Evolutionary conservation across 1,284 basidiomycete species (phyloP).

Genomic region (Neonothopanus nambi): DNA sequence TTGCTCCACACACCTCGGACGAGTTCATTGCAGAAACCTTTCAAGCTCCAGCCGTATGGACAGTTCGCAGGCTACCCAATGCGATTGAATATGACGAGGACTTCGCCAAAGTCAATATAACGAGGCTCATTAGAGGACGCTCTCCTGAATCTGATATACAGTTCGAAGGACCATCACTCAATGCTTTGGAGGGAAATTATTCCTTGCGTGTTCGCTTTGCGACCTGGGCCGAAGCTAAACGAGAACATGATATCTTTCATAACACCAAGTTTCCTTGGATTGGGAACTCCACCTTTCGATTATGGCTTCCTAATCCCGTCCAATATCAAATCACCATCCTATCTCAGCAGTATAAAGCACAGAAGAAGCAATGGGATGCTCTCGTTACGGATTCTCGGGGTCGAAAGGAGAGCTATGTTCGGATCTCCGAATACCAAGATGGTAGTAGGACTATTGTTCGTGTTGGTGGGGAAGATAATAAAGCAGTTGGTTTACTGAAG

Average conservation of each 20-base stretch:
- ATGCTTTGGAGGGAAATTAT: conserved; percentile 27
- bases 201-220: conserved; percentile 41
- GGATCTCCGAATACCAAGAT: conserved; percentile 3
- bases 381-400: conserved; percentile 27
- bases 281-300: conserved; percentile 31
- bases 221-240: conserved; percentile 47
- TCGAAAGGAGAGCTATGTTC: conserved; percentile 8
- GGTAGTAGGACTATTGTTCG: conserved; percentile 29
- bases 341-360: conserved; percentile 48
- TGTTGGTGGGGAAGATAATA: conserved; percentile 43
- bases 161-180: conserved; percentile 3
- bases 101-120: conserved; percentile 6
- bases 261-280: conserved; percentile 26
- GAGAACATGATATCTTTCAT: conserved; percentile 32
- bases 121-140: not conserved
- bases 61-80: conserved; percentile 14
- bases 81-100: conserved; percentile 15
- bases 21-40: conserved; percentile 20
- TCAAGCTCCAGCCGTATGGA: conserved; percentile 8
- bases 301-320: conserved; percentile 41
- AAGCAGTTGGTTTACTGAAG: conserved; percentile 53
- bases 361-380: conserved; percentile 47
- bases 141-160: not conserved
- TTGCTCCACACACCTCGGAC: conserved; percentile 24
- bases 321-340: conserved; percentile 48